These are phyloP conservation scores for Penicillium sp. DNA, from an alignment of 2,329 filamentous ascomycete species.

Conservation along the genomic window DNA sequence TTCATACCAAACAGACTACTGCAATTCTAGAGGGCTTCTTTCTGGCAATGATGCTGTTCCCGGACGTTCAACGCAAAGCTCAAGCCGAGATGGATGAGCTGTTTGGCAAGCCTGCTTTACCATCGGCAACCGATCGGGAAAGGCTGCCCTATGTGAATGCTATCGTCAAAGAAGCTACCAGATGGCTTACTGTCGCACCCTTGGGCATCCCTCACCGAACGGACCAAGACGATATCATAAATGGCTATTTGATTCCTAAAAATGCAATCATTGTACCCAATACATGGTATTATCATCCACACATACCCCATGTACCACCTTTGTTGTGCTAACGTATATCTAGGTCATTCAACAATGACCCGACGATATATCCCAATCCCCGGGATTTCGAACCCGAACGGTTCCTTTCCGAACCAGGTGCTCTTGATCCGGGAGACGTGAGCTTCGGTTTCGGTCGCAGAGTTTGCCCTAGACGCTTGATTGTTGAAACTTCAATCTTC, in stretches of 20 bases:
- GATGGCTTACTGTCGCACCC: constrained; percentile 4
- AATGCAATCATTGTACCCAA: not conserved
- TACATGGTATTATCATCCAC: not conserved
- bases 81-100: constrained; percentile 22
- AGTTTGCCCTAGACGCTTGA: constrained; percentile 1
- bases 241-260: constrained; percentile 5
- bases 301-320: not conserved
- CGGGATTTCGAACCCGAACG: constrained; percentile 5
- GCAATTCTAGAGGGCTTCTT: constrained; percentile 6
- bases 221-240: constrained; percentile 3
- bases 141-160: constrained; percentile 11
- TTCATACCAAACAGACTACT: not conserved
- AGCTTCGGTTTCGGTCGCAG: constrained; percentile 8
- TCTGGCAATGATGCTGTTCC: constrained; percentile 22
- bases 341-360: constrained; percentile 9
- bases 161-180: constrained; percentile 1
- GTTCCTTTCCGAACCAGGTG: not conserved
- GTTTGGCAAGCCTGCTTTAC: constrained; percentile 12
- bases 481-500: constrained; percentile 7
- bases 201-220: constrained; percentile 1
- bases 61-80: constrained; percentile 16
- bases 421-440: not conserved
- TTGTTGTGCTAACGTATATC: not conserved
- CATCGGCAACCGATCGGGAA: constrained; percentile 13
- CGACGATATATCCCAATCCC: constrained; percentile 1